Percentiles rank a stretch among this genome's conserved stretches.
Evolutionary conservation across 768 basidiomycete species (phyloP).

Genomic region (Cystobasidium ongulense): DNA sequence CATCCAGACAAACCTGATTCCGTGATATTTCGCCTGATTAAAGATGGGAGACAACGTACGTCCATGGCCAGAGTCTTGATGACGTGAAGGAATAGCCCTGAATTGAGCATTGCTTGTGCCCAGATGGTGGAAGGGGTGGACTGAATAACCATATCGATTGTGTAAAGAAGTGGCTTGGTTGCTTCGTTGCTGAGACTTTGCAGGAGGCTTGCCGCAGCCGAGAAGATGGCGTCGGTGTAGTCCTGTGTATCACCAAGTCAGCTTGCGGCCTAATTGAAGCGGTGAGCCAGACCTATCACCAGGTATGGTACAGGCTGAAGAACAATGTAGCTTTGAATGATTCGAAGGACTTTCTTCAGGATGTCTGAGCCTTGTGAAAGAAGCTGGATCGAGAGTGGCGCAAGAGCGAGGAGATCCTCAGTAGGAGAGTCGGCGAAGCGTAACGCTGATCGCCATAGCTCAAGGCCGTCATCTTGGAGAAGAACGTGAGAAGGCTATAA

Average conservation of each 20-base stretch:
- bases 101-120: background rate
- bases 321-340: slow-evolving; percentile 72
- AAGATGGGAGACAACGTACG: too few species aligned
- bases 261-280: background rate
- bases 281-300: slow-evolving; percentile 50
- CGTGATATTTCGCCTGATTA: too few species aligned
- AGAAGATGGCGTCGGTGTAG: background rate
- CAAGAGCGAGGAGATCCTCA: slow-evolving; percentile 54
- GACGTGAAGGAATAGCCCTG: background rate
- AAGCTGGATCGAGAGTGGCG: slow-evolving; percentile 55
- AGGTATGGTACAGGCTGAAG: slow-evolving; percentile 58
- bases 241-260: background rate
- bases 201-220: background rate
- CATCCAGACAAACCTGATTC: background rate
- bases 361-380: slow-evolving; percentile 65
- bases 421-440: slow-evolving; percentile 56
- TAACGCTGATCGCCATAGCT: slow-evolving; percentile 65
- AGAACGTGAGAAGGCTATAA: slow-evolving; percentile 33
- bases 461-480: slow-evolving; percentile 69
- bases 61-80: background rate
- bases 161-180: slow-evolving; percentile 10
- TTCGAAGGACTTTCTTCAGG: slow-evolving; percentile 58
- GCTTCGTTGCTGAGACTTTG: background rate
- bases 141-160: slow-evolving; percentile 7
- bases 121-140: background rate